Evolutionary conservation across 164 flowering plant species (phyloP).

Genomic region (Stephania japonica): DNA sequence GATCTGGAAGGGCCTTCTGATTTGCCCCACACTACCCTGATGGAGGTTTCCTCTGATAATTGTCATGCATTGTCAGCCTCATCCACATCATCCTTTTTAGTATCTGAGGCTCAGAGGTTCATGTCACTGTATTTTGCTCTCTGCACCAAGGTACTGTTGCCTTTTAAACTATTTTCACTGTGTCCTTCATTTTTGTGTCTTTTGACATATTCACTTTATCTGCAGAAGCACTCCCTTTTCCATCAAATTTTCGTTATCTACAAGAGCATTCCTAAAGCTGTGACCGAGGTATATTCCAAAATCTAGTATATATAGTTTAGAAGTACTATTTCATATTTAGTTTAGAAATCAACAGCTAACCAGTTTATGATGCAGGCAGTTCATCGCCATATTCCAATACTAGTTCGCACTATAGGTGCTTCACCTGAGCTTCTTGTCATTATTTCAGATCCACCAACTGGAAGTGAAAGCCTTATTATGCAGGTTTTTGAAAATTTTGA

Average conservation of each 20-base stretch:
- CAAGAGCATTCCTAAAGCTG: slow-evolving; percentile 48
- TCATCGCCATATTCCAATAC: slow-evolving; percentile 76
- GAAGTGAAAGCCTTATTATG: slow-evolving; percentile 75
- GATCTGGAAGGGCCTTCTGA: slow-evolving; percentile 31
- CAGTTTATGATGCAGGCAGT: slow-evolving; percentile 59
- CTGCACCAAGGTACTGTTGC: slow-evolving; percentile 32
- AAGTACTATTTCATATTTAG: neutral
- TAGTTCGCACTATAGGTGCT: slow-evolving; percentile 86
- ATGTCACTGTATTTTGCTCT: slow-evolving; percentile 84
- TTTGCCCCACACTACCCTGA: slow-evolving; percentile 24
- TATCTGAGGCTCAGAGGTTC: slow-evolving; percentile 74
- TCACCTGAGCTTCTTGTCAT: slow-evolving; percentile 77
- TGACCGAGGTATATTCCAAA: slow-evolving; percentile 55
- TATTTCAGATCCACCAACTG: slow-evolving; percentile 82
- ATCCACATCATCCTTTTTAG: slow-evolving; percentile 34
- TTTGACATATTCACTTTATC: slow-evolving; percentile 7
- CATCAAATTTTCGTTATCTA: slow-evolving; percentile 71
- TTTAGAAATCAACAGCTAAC: neutral
- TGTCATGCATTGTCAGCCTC: slow-evolving; percentile 32
- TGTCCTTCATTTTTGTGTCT: neutral
- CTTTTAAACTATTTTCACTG: neutral
- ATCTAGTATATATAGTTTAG: neutral
- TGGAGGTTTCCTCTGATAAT: slow-evolving; percentile 36
- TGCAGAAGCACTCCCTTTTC: slow-evolving; percentile 84
- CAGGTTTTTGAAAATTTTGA: slow-evolving; percentile 41